A percentile compares a stretch with the other conserved stretches of the same genome.
These are phyloP conservation scores for Plasmodium gallinaceum DNA, from an alignment of 169 alveolate species.

Conservation along the genomic window DNA sequence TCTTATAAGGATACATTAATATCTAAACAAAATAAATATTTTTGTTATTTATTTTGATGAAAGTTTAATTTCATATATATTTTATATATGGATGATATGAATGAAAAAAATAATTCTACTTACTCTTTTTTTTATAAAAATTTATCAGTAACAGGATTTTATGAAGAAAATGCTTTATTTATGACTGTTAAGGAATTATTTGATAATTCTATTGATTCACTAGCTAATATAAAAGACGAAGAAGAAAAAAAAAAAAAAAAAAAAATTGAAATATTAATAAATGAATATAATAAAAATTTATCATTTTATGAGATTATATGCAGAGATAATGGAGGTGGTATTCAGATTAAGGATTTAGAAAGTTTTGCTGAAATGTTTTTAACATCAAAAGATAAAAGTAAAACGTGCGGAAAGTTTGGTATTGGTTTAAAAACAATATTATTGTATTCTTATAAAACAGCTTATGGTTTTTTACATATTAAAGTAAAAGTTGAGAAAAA, in stretches of 20 bases:
- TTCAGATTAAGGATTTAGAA: conserved; percentile 67
- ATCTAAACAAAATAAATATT: background rate
- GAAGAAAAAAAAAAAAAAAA: background rate
- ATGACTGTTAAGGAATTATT: conserved; percentile 78
- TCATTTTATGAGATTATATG: conserved; percentile 69
- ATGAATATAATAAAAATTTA: conserved; percentile 45
- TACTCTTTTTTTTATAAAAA: conserved; percentile 73
- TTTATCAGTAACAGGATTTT: conserved; percentile 74
- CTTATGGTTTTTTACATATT: conserved; percentile 75
- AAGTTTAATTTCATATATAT: background rate
- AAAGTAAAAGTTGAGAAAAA: conserved; percentile 68
- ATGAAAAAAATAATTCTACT: conserved; percentile 48
- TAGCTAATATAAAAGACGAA: background rate
- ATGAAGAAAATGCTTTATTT: conserved; percentile 75
- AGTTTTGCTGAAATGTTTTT: conserved; percentile 73
- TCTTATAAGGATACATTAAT: background rate
- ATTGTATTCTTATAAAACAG: conserved; percentile 71
- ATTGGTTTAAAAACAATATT: conserved; percentile 72
- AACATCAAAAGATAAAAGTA: conserved; percentile 70
- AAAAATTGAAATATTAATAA: conserved; percentile 43
- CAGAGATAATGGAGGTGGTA: conserved; percentile 78
- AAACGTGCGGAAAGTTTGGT: conserved; percentile 75
- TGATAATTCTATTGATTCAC: conserved; percentile 74
- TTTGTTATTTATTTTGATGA: no score
- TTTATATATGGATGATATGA: conserved; percentile 6